Percentiles rank a stretch among this genome's conserved stretches.
Evolutionary conservation across 805 yeast genomes (phyloP).

Genomic region (Pichia occidentalis): DNA sequence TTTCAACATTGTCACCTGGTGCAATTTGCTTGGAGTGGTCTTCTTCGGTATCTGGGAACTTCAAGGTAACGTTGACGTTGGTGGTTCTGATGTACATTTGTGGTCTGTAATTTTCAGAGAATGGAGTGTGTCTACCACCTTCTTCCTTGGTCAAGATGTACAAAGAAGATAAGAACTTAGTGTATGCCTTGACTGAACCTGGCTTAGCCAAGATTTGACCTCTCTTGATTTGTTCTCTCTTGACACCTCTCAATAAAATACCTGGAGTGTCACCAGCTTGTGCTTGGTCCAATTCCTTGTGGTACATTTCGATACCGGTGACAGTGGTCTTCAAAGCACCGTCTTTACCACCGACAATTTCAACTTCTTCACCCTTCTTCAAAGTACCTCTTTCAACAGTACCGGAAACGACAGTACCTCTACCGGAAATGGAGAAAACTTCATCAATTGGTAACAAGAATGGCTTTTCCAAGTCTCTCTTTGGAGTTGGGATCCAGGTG

Average conservation of each 20-base stretch:
- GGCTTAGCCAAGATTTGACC: constrained; percentile 98
- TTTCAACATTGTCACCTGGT: constrained; percentile 98
- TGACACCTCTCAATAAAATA: constrained; percentile 92
- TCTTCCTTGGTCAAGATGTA: constrained; percentile 93
- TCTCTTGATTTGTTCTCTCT: constrained; percentile 93
- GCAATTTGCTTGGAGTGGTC: constrained; percentile 87
- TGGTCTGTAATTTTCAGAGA: constrained; percentile 96
- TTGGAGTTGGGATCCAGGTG: constrained; percentile 91
- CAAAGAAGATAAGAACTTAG: constrained; percentile 87
- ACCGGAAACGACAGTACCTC: constrained; percentile 99
- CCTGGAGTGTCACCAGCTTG: constrained; percentile 99
- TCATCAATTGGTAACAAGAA: constrained; percentile 97
- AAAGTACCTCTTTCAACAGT: constrained; percentile 97
- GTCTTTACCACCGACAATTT: constrained; percentile 88
- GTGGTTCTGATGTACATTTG: constrained; percentile 96
- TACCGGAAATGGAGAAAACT: constrained; percentile 96
- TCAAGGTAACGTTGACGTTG: constrained; percentile 84
- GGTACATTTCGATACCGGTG: constrained; percentile 99
- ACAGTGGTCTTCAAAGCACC: constrained; percentile 88
- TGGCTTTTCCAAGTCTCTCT: constrained; percentile 92
- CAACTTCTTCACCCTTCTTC: constrained; percentile 98
- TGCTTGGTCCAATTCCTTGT: constrained; percentile 95
- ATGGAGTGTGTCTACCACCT: constrained; percentile 99
- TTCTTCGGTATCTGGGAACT: constrained; percentile 74
- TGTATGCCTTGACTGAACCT: constrained; percentile 85